phyloP scores from a whole-genome alignment of 2,329 filamentous ascomycete genomes.

The Fusarium setosum region DNA sequence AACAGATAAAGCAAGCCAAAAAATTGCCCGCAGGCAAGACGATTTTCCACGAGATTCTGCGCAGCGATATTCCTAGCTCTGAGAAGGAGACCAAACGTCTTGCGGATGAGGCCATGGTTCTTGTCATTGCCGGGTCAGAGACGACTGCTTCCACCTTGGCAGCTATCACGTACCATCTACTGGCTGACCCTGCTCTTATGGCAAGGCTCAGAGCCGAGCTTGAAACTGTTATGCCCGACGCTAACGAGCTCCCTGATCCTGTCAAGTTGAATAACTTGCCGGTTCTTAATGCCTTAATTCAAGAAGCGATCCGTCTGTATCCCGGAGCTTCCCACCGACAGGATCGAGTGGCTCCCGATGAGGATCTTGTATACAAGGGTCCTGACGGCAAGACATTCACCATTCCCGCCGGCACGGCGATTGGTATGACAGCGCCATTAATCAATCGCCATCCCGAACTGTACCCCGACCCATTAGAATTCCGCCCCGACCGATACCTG shows the following conservation, averaged over 20 bases:
- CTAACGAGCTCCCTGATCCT: constrained; percentile 24
- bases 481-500: constrained; percentile 37
- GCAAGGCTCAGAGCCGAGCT: constrained; percentile 49
- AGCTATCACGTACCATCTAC: constrained; percentile 50
- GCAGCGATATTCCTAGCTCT: constrained; percentile 41
- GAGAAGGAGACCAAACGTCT: constrained; percentile 49
- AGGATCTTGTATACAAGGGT: constrained; percentile 41
- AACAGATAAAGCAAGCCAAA: constrained; percentile 12
- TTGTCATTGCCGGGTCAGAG: constrained; percentile 52
- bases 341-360: constrained; percentile 45
- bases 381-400: constrained; percentile 37
- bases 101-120: constrained; percentile 46
- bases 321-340: constrained; percentile 49
- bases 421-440: constrained; percentile 52
- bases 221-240: constrained; percentile 13
- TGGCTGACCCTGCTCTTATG: constrained; percentile 46
- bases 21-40: constrained; percentile 32
- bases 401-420: constrained; percentile 46
- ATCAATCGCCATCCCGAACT: constrained; percentile 31
- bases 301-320: constrained; percentile 54
- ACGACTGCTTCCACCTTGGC: constrained; percentile 50
- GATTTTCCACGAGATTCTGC: constrained; percentile 47
- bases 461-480: constrained; percentile 42
- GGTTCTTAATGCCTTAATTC: constrained; percentile 52
- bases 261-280: constrained; percentile 46